A percentile compares a stretch with the other conserved stretches of the same genome.
Conservation (phyloP, 352 stramenopile genomes). For the Phytophthora pini region DNA sequence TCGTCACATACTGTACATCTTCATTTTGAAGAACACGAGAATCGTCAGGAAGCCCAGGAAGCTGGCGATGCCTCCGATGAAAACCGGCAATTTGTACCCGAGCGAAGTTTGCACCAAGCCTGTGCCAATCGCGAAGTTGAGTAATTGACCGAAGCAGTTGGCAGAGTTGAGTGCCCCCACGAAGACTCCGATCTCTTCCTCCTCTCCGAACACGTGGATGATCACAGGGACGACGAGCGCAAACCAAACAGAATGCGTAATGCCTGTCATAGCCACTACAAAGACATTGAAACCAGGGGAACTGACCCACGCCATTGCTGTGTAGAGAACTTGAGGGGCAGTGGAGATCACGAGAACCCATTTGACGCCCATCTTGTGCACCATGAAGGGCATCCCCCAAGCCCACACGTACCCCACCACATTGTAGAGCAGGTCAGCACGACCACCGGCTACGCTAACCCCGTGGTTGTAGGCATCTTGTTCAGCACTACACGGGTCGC, state of each 20-base stretch:
- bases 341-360: conserved; percentile 40
- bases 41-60: conserved; percentile 36
- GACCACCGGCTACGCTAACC: conserved; percentile 46
- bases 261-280: conserved; percentile 39
- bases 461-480: conserved; percentile 51
- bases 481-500: conserved; percentile 37
- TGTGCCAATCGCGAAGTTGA: conserved; percentile 44
- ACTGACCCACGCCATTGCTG: conserved; percentile 40
- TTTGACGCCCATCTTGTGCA: conserved; percentile 45
- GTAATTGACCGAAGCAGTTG: conserved; percentile 46
- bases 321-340: conserved; percentile 45
- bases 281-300: conserved; percentile 30
- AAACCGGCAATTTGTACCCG: conserved; percentile 47
- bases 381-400: conserved; percentile 45
- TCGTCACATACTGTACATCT: conserved; percentile 46
- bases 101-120: conserved; percentile 40
- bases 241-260: conserved; percentile 48
- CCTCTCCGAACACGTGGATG: conserved; percentile 51
- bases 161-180: conserved; percentile 59
- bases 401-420: conserved; percentile 46
- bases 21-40: conserved; percentile 49
- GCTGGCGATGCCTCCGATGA: conserved; percentile 44
- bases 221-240: conserved; percentile 53
- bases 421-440: conserved; percentile 51
- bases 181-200: conserved; percentile 49